Evolutionary conservation across 495 filamentous ascomycete genomes (phyloP).

Genomic region (Rusavskia elegans): DNA sequence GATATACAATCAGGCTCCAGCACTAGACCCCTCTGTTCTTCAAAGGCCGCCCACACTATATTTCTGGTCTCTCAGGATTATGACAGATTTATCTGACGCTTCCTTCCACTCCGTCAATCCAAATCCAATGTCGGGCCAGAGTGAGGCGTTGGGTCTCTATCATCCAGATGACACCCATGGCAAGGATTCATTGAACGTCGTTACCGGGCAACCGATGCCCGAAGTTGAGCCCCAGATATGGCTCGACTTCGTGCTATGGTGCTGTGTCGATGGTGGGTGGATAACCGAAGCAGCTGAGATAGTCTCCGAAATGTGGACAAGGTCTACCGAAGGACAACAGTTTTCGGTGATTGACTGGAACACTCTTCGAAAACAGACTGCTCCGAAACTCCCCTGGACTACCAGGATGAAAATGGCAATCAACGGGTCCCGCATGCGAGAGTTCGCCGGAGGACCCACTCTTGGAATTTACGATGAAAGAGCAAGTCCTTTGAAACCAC

Average conservation of each 20-base stretch:
- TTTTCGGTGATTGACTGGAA: conserved; percentile 11
- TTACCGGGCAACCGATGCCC: conserved; percentile 32
- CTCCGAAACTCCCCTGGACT: conserved; percentile 10
- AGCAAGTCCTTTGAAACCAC: conserved; percentile 26
- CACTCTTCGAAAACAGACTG: conserved; percentile 5
- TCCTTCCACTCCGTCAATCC: conserved; percentile 38
- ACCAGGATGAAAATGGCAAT: conserved; percentile 7
- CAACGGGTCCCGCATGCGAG: conserved; percentile 7
- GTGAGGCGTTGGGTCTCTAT: conserved; percentile 24
- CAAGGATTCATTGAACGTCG: conserved; percentile 29
- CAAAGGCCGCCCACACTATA: conserved; percentile 42
- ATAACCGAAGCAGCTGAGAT: conserved; percentile 35
- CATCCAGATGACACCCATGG: conserved; percentile 23
- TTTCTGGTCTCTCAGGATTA: conserved; percentile 38
- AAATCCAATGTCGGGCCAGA: conserved; percentile 22
- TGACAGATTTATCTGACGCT: conserved; percentile 46
- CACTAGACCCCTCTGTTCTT: conserved; percentile 21
- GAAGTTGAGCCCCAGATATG: conserved; percentile 43
- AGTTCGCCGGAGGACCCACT: conserved; percentile 6
- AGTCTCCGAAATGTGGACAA: conserved; percentile 23
- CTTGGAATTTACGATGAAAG: conserved; percentile 3
- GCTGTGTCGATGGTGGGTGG: conserved; percentile 47
- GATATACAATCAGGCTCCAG: conserved; percentile 35
- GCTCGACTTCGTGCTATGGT: conserved; percentile 53
- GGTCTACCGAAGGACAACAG: conserved; percentile 14